phyloP scores from a whole-genome alignment of 495 filamentous ascomycete species.

The Penicillium maclennaniae region DNA sequence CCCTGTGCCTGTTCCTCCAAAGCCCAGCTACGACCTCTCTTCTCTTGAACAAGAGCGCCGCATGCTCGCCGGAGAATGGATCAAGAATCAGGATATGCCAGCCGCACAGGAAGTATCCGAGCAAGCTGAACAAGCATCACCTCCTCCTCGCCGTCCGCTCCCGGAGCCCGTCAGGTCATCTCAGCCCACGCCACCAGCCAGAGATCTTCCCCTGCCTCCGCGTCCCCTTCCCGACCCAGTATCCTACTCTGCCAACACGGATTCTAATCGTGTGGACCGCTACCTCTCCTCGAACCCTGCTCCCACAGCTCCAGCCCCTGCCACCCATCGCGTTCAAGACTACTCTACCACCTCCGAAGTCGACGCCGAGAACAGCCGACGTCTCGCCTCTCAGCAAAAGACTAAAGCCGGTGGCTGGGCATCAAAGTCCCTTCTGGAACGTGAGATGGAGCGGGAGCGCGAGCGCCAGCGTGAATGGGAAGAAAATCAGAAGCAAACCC shows the following conservation, averaged over 20 bases:
- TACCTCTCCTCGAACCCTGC: constrained; percentile 52
- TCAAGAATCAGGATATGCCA: constrained; percentile 43
- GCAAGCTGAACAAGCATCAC: constrained; percentile 27
- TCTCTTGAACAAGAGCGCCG: constrained; percentile 74
- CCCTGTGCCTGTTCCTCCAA: constrained; percentile 47
- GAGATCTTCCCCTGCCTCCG: constrained; percentile 21
- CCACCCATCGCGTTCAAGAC: constrained; percentile 43
- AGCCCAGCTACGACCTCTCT: constrained; percentile 59
- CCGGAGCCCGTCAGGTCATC: constrained; percentile 28
- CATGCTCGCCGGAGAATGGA: constrained; percentile 67
- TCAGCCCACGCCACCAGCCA: constrained; percentile 13
- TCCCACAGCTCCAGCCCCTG: constrained; percentile 33
- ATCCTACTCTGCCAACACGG: constrained; percentile 24
- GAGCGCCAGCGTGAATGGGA: constrained; percentile 95
- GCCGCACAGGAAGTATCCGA: constrained; percentile 14
- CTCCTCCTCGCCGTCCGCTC: constrained; percentile 40
- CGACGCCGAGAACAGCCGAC: constrained; percentile 65
- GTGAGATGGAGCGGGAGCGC: constrained; percentile 94
- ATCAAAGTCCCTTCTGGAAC: constrained; percentile 77
- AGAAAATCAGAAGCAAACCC: constrained; percentile 73
- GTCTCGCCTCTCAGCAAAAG: constrained; percentile 58
- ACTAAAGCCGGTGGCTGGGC: constrained; percentile 74
- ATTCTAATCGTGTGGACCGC: constrained; percentile 37
- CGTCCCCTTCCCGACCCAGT: constrained; percentile 34
- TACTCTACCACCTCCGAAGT: constrained; percentile 64